A percentile compares a stretch with the other conserved stretches of the same genome.
Evolutionary conservation across 2,329 filamentous ascomycete genomes (phyloP).

Genomic region (Trichoderma atrobrunneum): DNA sequence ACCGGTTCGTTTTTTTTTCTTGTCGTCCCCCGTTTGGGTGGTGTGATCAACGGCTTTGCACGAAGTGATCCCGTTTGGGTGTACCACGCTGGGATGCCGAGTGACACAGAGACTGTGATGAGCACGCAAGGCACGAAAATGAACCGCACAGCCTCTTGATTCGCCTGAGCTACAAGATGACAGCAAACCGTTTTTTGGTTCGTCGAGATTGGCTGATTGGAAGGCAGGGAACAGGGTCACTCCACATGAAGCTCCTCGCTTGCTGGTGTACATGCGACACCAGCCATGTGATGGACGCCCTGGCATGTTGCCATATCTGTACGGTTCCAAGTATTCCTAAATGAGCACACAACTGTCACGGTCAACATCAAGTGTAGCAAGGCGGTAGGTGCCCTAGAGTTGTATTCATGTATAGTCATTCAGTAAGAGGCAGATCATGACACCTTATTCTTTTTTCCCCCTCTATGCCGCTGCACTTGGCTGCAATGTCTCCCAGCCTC

Average conservation of each 20-base stretch:
- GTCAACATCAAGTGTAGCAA: not conserved
- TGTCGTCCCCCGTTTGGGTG: not conserved
- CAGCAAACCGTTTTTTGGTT: not conserved
- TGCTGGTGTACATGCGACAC: not conserved
- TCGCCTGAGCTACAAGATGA: not conserved
- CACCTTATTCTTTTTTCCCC: not conserved
- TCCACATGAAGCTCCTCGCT: not conserved
- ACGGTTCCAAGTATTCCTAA: not conserved
- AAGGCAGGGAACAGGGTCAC: not conserved
- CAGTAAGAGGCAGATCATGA: not conserved
- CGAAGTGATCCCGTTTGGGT: not conserved
- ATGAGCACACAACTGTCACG: not conserved
- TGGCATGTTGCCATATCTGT: not conserved
- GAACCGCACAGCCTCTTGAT: not conserved
- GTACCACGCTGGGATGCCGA: not conserved
- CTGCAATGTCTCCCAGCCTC: constrained; percentile 56
- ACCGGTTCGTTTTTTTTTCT: not conserved
- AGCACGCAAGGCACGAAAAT: not conserved
- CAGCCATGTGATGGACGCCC: not conserved
- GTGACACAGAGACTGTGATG: not conserved
- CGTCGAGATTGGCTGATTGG: not conserved
- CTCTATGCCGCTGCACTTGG: constrained; percentile 35
- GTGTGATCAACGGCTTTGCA: not conserved
- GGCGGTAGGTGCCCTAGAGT: not conserved
- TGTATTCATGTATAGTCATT: constrained; percentile 1